These are phyloP conservation scores for Capsicum baccatum DNA, from an alignment of 257 asterid species.

Conservation along the genomic window DNA sequence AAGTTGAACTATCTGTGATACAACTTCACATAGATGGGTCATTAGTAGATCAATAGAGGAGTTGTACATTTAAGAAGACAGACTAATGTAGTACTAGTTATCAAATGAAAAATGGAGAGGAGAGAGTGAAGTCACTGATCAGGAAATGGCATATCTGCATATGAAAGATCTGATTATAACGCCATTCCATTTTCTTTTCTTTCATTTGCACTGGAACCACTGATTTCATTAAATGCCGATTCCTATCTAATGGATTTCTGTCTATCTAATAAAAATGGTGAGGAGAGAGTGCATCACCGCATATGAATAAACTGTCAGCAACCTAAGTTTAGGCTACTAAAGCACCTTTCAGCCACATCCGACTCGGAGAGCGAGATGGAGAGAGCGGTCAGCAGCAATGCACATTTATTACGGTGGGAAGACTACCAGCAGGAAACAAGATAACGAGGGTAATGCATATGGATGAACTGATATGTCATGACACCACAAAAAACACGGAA, in stretches of 20 bases:
- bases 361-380: background rate
- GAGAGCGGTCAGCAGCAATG: background rate
- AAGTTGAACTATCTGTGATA: background rate
- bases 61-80: background rate
- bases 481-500: slow-evolving; percentile 16
- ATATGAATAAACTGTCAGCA: slow-evolving; percentile 2
- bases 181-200: slow-evolving; percentile 21
- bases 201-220: background rate
- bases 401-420: background rate
- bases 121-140: background rate
- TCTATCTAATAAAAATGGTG: background rate
- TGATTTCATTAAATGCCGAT: background rate
- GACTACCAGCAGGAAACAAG: background rate
- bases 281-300: background rate
- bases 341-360: slow-evolving; percentile 13
- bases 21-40: background rate
- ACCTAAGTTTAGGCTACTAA: slow-evolving; percentile 16
- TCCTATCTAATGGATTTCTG: background rate
- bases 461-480: background rate
- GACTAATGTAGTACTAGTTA: background rate
- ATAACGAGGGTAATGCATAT: slow-evolving; percentile 11
- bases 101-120: slow-evolving; percentile 20
- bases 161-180: background rate
- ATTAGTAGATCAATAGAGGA: background rate
- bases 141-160: background rate